phyloP scores from a whole-genome alignment of 1,139 yeast genomes.

The Zygosaccharomyces pseudobailii region DNA sequence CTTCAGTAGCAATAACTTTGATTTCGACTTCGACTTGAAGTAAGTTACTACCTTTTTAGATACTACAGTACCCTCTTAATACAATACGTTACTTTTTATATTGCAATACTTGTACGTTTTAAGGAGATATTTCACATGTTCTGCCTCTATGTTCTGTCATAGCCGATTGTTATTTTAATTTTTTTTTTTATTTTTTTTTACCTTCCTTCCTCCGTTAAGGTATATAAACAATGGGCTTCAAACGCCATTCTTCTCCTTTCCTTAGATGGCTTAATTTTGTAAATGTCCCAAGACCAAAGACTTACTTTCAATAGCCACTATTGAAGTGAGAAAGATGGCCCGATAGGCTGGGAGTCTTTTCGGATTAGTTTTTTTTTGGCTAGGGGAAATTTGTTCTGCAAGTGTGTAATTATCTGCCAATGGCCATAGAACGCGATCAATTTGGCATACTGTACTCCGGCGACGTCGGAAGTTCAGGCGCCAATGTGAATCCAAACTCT shows the following conservation, averaged over 20 bases:
- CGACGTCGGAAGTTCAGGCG: background rate
- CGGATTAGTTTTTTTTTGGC: background rate
- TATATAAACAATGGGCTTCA: background rate
- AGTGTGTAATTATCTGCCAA: background rate
- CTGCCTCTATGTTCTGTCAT: background rate
- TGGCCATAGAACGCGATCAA: constrained; percentile 1
- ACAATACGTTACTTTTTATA: too few species aligned
- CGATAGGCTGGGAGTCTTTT: background rate
- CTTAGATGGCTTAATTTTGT: too few species aligned
- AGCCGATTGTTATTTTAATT: background rate
- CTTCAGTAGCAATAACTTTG: background rate
- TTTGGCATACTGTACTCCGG: background rate
- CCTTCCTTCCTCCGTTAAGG: background rate
- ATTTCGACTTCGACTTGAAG: constrained; percentile 3
- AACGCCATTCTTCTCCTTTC: background rate
- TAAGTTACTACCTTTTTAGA: background rate
- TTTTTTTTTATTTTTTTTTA: background rate
- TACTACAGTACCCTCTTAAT: background rate
- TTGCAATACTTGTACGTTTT: background rate
- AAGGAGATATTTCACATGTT: background rate
- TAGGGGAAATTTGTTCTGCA: background rate
- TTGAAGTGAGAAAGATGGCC: background rate
- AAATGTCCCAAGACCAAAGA: too few species aligned
- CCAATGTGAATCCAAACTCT: background rate
- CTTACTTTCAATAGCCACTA: background rate